Conservation (phyloP, 176 grass and related monocot species). For the Bonia amplexicaulis region DNA sequence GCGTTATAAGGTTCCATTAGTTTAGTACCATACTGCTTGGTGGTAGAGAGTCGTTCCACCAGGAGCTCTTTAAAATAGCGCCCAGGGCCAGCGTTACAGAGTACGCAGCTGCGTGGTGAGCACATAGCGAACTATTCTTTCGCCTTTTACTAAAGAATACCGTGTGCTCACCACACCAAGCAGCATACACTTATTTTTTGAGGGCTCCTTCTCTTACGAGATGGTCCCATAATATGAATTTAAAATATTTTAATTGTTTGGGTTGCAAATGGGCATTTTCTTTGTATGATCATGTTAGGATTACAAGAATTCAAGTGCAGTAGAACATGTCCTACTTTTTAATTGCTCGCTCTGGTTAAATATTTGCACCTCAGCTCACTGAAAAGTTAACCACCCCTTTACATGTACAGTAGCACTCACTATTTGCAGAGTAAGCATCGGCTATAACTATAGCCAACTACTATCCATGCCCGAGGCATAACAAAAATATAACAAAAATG, state of each 20-base stretch:
- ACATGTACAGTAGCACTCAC: conserved; percentile 12
- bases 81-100: rapidly evolving
- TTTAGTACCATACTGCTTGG: conserved; percentile 26
- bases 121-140: conserved; percentile 41
- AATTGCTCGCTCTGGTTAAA: too few species aligned
- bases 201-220: conserved; percentile 14
- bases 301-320: neutral
- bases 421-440: too few species aligned
- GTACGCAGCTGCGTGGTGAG: conserved; percentile 39
- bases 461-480: too few species aligned
- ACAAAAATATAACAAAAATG: too few species aligned
- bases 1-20: neutral
- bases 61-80: neutral
- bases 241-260: neutral
- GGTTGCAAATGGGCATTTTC: neutral
- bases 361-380: too few species aligned
- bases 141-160: conserved; percentile 55
- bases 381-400: neutral
- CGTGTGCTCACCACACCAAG: conserved; percentile 34
- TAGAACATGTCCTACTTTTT: neutral
- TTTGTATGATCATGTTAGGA: neutral
- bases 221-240: neutral
- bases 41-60: neutral
- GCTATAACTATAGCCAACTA: too few species aligned
- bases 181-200: conserved; percentile 22